Percentiles rank a stretch among this genome's conserved stretches.
Conservation (phyloP, 2,329 filamentous ascomycete species). For the Colletotrichum eremochloae region DNA sequence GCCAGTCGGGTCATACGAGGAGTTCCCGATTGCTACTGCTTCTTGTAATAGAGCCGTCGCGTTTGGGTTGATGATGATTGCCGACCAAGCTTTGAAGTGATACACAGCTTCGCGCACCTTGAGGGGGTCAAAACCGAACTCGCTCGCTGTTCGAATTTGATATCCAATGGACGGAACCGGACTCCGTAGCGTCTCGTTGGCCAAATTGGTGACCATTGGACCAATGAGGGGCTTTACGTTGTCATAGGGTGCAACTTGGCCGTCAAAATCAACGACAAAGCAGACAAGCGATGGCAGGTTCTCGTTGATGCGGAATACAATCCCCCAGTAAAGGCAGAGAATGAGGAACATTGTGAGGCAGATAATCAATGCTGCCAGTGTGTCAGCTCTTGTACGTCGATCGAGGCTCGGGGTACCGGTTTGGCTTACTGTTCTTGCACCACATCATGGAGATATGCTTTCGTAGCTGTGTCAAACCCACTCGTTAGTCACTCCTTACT, state of each 20-base stretch:
- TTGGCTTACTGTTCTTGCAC: constrained; percentile 25
- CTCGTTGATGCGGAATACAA: constrained; percentile 23
- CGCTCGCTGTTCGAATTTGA: constrained; percentile 23
- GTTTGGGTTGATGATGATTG: constrained; percentile 26
- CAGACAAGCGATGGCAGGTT: constrained; percentile 26
- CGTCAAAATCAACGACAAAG: constrained; percentile 30
- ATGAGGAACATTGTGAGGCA: constrained; percentile 14
- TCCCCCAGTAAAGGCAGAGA: constrained; percentile 31
- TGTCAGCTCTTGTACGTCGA: not conserved
- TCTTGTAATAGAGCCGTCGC: constrained; percentile 21
- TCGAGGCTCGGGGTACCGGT: not conserved
- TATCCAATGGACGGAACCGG: constrained; percentile 26
- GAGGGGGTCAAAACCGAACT: constrained; percentile 24
- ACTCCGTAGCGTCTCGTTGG: constrained; percentile 20
- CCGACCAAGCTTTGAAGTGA: constrained; percentile 30
- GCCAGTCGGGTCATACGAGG: constrained; percentile 31
- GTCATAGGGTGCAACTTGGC: constrained; percentile 9
- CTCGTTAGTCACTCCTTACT: not conserved
- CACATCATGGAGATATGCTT: constrained; percentile 29
- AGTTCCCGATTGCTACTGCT: constrained; percentile 14
- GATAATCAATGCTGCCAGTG: constrained; percentile 18
- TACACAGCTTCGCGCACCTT: constrained; percentile 28
- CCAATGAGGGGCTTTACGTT: constrained; percentile 10
- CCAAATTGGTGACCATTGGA: constrained; percentile 12
- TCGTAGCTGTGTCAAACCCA: not conserved